These are phyloP conservation scores for Oryza punctata DNA, from an alignment of 176 grass and related monocot genomes.

Conservation along the genomic window DNA sequence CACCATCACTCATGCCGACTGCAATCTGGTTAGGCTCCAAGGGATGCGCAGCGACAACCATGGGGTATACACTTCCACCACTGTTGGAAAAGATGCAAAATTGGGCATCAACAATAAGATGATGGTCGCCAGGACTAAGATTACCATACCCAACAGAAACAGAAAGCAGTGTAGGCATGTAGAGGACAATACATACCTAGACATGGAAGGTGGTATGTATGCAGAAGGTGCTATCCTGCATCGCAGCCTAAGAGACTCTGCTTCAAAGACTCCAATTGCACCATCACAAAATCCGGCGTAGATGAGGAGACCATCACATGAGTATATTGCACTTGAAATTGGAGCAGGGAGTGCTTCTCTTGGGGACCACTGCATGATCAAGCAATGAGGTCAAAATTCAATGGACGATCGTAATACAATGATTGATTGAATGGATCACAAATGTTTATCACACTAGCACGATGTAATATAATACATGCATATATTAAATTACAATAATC, in stretches of 20 bases:
- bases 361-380: constrained; percentile 73
- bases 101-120: constrained; percentile 14
- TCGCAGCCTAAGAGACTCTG: constrained; percentile 68
- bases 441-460: neutral
- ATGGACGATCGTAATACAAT: constrained; percentile 1
- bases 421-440: neutral
- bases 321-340: constrained; percentile 96
- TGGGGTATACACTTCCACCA: constrained; percentile 57
- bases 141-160: neutral
- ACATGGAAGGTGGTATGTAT: constrained; percentile 81
- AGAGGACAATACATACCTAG: constrained; percentile 48
- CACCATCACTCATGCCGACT: constrained; percentile 87
- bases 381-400: constrained; percentile 17
- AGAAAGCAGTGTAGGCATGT: neutral
- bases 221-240: constrained; percentile 84
- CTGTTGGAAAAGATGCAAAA: constrained; percentile 43
- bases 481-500: constrained; percentile 8
- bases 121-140: neutral
- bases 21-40: constrained; percentile 95
- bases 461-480: neutral
- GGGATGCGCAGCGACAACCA: constrained; percentile 91
- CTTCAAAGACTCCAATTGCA: constrained; percentile 97
- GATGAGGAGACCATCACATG: constrained; percentile 79
- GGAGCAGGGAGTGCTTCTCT: constrained; percentile 82
- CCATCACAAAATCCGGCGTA: constrained; percentile 90